Conservation (phyloP, 139 green algal species). For the Chlorella ohadii region DNA sequence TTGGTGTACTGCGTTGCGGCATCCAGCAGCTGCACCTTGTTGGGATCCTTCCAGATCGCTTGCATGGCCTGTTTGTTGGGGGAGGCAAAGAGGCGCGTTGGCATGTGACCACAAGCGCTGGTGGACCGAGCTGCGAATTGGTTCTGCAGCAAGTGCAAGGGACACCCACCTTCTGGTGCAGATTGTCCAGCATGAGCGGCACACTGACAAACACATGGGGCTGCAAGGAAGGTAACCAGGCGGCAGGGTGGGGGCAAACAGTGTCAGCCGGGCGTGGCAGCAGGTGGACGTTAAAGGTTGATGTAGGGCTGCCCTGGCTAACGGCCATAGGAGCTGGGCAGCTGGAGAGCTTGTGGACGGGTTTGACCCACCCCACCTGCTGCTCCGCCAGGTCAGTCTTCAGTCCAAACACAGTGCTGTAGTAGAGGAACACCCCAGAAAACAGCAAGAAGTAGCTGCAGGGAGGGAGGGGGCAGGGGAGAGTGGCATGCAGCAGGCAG, state of each 20-base stretch:
- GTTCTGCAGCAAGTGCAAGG: not conserved
- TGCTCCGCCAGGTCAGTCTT: conserved; percentile 17
- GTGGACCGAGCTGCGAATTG: too few relatives aligned
- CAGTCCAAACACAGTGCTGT: not conserved
- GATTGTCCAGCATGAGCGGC: conserved; percentile 13
- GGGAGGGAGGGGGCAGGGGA: not conserved
- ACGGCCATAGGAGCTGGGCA: too few relatives aligned
- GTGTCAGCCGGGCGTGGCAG: too few relatives aligned
- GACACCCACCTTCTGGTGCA: not conserved
- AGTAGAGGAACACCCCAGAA: not conserved
- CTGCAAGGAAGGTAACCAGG: not conserved
- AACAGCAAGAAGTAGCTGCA: conserved; percentile 7
- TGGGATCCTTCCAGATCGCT: not conserved
- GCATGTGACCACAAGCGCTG: too few relatives aligned
- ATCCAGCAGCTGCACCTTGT: conserved; percentile 1
- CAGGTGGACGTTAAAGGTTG: too few relatives aligned
- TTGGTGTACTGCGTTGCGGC: not conserved
- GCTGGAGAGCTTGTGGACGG: too few relatives aligned
- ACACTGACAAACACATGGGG: not conserved
- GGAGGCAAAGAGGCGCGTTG: too few relatives aligned
- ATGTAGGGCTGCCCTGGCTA: too few relatives aligned
- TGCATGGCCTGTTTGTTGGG: not conserved
- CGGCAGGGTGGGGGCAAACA: too few relatives aligned
- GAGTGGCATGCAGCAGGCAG: not conserved
- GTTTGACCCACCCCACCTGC: not conserved